Base-by-base conservation (phyloP, 1,284 basidiomycete genomes). In the Fomitopsis palustris region DNA sequence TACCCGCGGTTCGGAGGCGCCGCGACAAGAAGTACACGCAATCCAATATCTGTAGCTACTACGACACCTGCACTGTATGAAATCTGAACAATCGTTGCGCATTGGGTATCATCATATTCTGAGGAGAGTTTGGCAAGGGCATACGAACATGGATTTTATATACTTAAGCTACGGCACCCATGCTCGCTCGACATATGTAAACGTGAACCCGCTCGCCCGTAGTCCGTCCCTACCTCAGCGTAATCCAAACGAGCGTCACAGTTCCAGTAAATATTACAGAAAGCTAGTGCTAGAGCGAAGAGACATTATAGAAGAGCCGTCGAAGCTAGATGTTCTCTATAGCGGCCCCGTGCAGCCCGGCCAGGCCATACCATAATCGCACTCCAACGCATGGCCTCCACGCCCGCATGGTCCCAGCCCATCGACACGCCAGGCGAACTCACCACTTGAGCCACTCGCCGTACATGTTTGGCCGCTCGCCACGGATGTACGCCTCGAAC, bases 391-490 rank as follows among this genome's bases (percentile, higher is more conserved):
- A 33, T 23, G 49, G 49, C 49, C 49, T 25, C 49, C 49, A 52
- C 49, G 49, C 49, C 49, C 19, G 49, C 49, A 52, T 19, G 49
- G 49, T 19, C 45, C 45, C 38, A 17, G 41, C 39, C 21, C 10
- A n/a, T 42, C 39, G n/a, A 19, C 12, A 10, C 33, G n/a, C 27
- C 23, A 31, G 16, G 23, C 23, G 55, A 35, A 47, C 64, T 77
- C 71, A 90, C 87, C 87, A 90, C 63, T 78, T 74, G 60, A 91
- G 73, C 83, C 88, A 93, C 74, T 95, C 93, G 56, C 93, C 93
- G 68, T 95, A 96, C 89, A 95, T 91, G 72, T 95, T 96, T 16
- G 94, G 93, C 62, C 81, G 77, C 75, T 96, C 95, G 19, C 89
- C 92, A 47, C 95, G 84, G 58, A 96, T 70, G 73, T 92, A 96